Conservation (phyloP, 2,329 filamentous ascomycete genomes). For the Epicoccum sorghinum region DNA sequence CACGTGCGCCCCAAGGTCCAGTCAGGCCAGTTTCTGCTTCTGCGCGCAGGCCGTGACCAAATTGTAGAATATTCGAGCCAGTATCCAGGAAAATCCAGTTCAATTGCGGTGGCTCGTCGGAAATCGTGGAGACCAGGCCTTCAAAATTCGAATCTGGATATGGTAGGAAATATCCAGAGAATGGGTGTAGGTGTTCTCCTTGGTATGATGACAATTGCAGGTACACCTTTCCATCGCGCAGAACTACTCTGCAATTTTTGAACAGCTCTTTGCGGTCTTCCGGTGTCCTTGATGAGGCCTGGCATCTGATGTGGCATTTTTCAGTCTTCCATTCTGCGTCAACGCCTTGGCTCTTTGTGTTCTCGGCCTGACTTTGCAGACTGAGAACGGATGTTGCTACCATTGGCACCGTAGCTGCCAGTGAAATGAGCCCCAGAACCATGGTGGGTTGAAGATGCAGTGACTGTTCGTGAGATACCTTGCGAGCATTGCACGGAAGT, state of each 20-base stretch:
- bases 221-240: conserved; percentile 25
- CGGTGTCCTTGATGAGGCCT: conserved; percentile 23
- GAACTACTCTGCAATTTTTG: conserved; percentile 20
- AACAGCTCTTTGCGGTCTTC: conserved; percentile 27
- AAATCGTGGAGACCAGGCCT: conserved; percentile 56
- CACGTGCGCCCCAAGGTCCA: conserved; percentile 61
- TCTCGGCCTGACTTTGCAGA: conserved; percentile 29
- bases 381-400: conserved; percentile 26
- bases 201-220: conserved; percentile 28
- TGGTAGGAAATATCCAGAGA: conserved; percentile 56
- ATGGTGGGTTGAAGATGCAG: not conserved
- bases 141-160: conserved; percentile 54
- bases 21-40: conserved; percentile 63
- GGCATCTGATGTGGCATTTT: conserved; percentile 28
- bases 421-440: conserved; percentile 15
- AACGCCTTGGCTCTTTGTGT: conserved; percentile 19
- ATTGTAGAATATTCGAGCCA: conserved; percentile 51
- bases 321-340: conserved; percentile 29
- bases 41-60: conserved; percentile 61
- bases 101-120: conserved; percentile 62
- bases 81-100: conserved; percentile 72
- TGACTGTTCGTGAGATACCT: not conserved
- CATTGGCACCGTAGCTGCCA: conserved; percentile 26
- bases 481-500: not conserved
- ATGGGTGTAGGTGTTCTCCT: conserved; percentile 45